Conservation (phyloP, 169 alveolate species). For the Plasmodium sp. region DNA sequence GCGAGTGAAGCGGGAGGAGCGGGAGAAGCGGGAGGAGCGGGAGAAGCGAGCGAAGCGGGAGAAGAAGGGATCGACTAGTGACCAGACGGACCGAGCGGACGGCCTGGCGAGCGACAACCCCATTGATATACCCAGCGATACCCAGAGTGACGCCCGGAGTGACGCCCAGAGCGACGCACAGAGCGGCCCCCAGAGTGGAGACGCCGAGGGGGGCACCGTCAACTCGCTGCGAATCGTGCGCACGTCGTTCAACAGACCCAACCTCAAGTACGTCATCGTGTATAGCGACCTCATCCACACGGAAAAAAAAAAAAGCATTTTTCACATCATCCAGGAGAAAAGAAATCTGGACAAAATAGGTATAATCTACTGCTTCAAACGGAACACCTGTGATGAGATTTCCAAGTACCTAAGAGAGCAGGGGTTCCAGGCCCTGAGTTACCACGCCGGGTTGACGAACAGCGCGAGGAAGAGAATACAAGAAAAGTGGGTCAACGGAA, state of each 20-base stretch:
- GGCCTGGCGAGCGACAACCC: neutral
- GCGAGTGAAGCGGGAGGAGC: conserved; percentile 33
- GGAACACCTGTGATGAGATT: conserved; percentile 95
- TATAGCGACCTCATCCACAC: conserved; percentile 78
- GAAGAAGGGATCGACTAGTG: neutral
- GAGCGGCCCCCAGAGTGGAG: neutral
- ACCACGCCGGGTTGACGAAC: conserved; percentile 88
- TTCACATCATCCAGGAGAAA: conserved; percentile 77
- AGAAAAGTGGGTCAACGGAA: conserved; percentile 93
- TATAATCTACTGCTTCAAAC: conserved; percentile 94
- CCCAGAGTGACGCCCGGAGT: neutral
- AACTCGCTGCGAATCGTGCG: conserved; percentile 82
- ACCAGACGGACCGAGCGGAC: neutral
- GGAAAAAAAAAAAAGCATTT: conserved; percentile 52
- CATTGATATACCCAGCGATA: neutral
- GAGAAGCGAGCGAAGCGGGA: conserved; percentile 82
- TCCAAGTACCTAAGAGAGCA: conserved; percentile 88
- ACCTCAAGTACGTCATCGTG: conserved; percentile 84
- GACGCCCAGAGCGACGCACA: neutral
- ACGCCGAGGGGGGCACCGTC: conserved; percentile 60
- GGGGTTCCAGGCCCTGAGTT: conserved; percentile 87
- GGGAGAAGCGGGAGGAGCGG: conserved; percentile 22
- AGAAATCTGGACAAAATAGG: conserved; percentile 77
- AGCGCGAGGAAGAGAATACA: conserved; percentile 86
- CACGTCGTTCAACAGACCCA: conserved; percentile 77